These are phyloP conservation scores for Schizosaccharomyces octosporus DNA, from an alignment of 805 yeast species.

Conservation along the genomic window DNA sequence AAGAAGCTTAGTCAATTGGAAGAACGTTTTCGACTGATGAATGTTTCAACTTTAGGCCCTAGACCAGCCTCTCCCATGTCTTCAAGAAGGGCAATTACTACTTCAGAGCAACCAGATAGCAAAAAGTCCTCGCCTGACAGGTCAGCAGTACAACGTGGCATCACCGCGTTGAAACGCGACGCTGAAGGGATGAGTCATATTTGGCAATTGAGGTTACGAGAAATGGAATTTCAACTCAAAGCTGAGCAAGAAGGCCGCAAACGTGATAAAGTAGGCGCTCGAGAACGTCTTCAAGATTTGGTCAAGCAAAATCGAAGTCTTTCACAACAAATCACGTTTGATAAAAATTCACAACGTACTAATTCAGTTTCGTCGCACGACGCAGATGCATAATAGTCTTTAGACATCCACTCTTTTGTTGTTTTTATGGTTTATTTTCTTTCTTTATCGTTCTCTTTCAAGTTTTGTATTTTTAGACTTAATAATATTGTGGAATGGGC, in stretches of 20 bases:
- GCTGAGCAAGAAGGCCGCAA: constrained; percentile 10
- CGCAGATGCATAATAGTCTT: no score
- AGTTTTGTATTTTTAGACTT: no score
- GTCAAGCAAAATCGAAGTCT: constrained; percentile 4
- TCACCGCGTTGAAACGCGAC: not conserved
- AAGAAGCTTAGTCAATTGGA: not conserved
- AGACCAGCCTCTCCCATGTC: not conserved
- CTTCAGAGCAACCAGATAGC: not conserved
- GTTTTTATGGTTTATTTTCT: no score
- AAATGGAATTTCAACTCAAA: constrained; percentile 9
- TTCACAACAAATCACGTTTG: not conserved
- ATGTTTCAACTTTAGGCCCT: not conserved
- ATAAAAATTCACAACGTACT: not conserved
- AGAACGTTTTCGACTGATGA: not conserved
- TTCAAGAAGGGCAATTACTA: not conserved
- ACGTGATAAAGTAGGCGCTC: constrained; percentile 9
- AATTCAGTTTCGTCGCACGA: not conserved
- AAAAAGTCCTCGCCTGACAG: not conserved
- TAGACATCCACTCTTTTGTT: no score
- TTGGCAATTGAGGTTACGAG: constrained; percentile 7
- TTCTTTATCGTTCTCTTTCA: no score
- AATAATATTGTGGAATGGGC: not conserved
- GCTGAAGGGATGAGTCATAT: constrained; percentile 6
- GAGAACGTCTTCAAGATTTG: constrained; percentile 8
- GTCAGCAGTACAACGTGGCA: not conserved